Evolutionary conservation across 768 basidiomycete species (phyloP), one percentile per base, ranked within the genome.

Genomic region (Kwoniella sp.): DNA sequence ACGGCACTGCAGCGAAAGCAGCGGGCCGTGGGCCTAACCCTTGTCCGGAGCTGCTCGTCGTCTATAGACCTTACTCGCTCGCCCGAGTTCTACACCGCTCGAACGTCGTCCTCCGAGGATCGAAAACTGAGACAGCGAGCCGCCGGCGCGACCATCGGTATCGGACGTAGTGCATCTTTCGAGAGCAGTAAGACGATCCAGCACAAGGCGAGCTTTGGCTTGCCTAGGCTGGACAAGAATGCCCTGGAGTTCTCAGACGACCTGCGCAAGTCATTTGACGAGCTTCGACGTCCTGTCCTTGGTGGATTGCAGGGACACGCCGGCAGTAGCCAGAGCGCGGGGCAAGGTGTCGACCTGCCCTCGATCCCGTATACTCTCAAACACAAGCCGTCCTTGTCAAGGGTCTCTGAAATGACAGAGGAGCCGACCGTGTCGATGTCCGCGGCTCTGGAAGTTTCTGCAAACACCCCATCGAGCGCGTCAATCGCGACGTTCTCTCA

Each of bases 201-300:
- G 38, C 67, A 63, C 46, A 69, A 65, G 43, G 28, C 45, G 4
- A 43, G 37, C 22, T 54, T 63, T 31, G 50, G 57, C 19, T 45
- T 69, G 29, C 67, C 67, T 1, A 38, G 37, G 26, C 57, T 69
- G 36, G 37, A 51, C 6, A 41, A 47, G 8, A 38, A 57, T 2
- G 54, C 38, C 6, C n/a, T n/a, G n/a, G 56, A 53, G 23, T 57
- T 62, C 40, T 54, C 53, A 12, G 59, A 63, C 40, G 52, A 63
- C 9, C 34, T 58, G 14, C 31, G 63, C 15, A 58, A 45, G 41
- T 61, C 46, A 3, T 41, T 59, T 22, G 60, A 62, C 33, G 58
- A 53, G 11, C 38, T 37, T 12, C 22, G 26, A 8, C 22, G 53
- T 34, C 33, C 46, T 9, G 41, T 42, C 15, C 11, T 33, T 22